Conservation (phyloP, 2,329 filamentous ascomycete genomes). For the Diaporthe citrichinensis region DNA sequence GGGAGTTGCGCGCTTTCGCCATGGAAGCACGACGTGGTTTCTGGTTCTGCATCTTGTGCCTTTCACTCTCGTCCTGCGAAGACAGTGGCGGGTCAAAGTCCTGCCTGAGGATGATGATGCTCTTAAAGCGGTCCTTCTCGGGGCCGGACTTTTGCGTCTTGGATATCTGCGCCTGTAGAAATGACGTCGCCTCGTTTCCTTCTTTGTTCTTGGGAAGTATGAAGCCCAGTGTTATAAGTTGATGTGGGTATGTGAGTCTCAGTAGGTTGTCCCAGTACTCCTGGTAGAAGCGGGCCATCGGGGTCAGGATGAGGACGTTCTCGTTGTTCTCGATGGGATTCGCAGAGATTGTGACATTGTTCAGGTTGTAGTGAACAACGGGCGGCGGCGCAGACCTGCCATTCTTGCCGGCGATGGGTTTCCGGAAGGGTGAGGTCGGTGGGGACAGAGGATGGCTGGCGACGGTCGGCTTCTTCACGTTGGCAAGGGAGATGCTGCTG, state of each 20-base stretch:
- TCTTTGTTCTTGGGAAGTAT: conserved; percentile 95
- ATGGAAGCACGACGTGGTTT: conserved; percentile 89
- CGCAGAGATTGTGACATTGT: conserved; percentile 88
- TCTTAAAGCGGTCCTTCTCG: conserved; percentile 87
- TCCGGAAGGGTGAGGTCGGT: conserved; percentile 81
- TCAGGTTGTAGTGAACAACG: conserved; percentile 93
- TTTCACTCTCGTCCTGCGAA: conserved; percentile 88
- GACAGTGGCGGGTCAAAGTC: conserved; percentile 88
- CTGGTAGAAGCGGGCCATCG: conserved; percentile 92
- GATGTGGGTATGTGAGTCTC: conserved; percentile 88
- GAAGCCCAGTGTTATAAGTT: conserved; percentile 94
- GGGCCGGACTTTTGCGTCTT: conserved; percentile 85
- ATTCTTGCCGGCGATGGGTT: conserved; percentile 67
- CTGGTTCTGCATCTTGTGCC: conserved; percentile 93
- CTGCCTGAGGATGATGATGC: conserved; percentile 93
- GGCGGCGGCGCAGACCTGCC: conserved; percentile 78
- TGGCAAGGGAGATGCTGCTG: conserved; percentile 61
- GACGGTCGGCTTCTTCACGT: conserved; percentile 58
- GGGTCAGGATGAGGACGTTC: conserved; percentile 91
- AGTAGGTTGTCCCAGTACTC: conserved; percentile 96
- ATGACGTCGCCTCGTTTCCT: conserved; percentile 86
- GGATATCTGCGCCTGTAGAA: conserved; percentile 86
- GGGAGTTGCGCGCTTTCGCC: conserved; percentile 92
- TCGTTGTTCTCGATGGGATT: conserved; percentile 85
- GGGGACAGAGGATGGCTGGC: conserved; percentile 81